Evolutionary conservation across 805 yeast species (phyloP).

Genomic region (Starmerella sp.): DNA sequence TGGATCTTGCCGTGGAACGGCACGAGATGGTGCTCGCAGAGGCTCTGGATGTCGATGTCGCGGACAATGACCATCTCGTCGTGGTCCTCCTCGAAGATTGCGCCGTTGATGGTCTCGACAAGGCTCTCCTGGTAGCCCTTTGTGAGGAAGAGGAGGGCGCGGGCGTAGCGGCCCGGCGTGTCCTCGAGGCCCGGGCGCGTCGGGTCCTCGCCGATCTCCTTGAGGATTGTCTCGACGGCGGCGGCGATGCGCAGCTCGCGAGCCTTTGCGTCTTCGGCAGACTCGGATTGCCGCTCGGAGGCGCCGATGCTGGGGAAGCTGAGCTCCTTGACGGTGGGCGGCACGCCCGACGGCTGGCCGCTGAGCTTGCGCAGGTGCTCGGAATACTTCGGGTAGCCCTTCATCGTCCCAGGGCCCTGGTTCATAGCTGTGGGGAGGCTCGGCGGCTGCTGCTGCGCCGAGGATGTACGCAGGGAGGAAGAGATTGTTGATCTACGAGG

Average conservation of each 20-base stretch:
- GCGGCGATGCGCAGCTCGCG: constrained; percentile 69
- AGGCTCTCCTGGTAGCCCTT: constrained; percentile 94
- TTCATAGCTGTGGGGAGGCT: not conserved
- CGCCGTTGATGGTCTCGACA: constrained; percentile 81
- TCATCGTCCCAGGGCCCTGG: constrained; percentile 8
- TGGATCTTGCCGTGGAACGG: constrained; percentile 97
- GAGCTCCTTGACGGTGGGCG: constrained; percentile 65
- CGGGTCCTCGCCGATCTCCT: constrained; percentile 85
- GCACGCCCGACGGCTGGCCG: constrained; percentile 19
- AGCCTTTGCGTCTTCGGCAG: constrained; percentile 49
- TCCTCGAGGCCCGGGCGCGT: constrained; percentile 79
- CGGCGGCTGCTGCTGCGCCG: not conserved
- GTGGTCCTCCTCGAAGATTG: constrained; percentile 95
- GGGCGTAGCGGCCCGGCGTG: constrained; percentile 92
- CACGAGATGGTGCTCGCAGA: constrained; percentile 96
- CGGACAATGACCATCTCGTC: constrained; percentile 98
- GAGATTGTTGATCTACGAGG: not conserved
- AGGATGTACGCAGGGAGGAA: not conserved
- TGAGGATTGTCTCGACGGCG: constrained; percentile 62
- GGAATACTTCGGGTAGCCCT: constrained; percentile 23
- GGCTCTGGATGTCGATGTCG: constrained; percentile 81
- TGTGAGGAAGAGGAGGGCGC: constrained; percentile 92
- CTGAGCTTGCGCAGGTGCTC: constrained; percentile 24
- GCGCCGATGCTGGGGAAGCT: constrained; percentile 94
- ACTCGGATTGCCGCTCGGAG: constrained; percentile 57